These are phyloP conservation scores for Hysterium pulicare DNA, from an alignment of 2,329 filamentous ascomycete genomes.

Conservation along the genomic window DNA sequence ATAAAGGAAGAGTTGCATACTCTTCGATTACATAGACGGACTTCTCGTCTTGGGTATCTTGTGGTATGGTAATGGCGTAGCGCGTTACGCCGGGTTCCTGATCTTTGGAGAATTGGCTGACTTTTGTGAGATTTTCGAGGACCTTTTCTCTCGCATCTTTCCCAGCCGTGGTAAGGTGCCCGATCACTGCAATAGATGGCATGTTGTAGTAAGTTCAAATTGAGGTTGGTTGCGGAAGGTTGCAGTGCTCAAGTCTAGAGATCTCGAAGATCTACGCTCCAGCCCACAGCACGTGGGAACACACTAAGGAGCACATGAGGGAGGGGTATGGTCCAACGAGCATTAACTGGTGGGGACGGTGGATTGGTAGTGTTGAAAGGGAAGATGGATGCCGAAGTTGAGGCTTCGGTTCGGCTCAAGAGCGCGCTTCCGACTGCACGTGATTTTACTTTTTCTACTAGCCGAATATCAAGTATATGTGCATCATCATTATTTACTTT, in stretches of 20 bases:
- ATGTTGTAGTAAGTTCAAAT: constrained; percentile 3
- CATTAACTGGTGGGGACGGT: no score
- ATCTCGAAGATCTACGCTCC: no score
- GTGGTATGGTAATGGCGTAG: constrained; percentile 12
- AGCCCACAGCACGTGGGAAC: no score
- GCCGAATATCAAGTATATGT: no score
- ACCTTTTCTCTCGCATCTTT: constrained; percentile 10
- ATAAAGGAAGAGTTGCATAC: constrained; percentile 4
- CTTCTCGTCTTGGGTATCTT: constrained; percentile 12
- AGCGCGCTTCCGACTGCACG: no score
- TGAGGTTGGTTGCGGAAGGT: no score
- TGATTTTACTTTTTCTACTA: no score
- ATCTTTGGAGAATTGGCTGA: constrained; percentile 9
- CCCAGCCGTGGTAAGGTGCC: constrained; percentile 8
- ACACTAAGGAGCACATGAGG: no score
- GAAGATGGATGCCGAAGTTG: not conserved
- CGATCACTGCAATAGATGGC: constrained; percentile 11
- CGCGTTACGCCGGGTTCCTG: constrained; percentile 13
- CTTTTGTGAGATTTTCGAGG: constrained; percentile 9
- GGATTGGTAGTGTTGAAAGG: not conserved
- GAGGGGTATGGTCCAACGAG: no score
- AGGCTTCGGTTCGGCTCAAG: not conserved
- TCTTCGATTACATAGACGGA: constrained; percentile 18
- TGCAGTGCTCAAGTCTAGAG: no score
- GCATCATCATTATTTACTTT: no score